Base-by-base conservation (phyloP, 2,329 filamentous ascomycete species). In the Coniochaeta pulveracea region DNA sequence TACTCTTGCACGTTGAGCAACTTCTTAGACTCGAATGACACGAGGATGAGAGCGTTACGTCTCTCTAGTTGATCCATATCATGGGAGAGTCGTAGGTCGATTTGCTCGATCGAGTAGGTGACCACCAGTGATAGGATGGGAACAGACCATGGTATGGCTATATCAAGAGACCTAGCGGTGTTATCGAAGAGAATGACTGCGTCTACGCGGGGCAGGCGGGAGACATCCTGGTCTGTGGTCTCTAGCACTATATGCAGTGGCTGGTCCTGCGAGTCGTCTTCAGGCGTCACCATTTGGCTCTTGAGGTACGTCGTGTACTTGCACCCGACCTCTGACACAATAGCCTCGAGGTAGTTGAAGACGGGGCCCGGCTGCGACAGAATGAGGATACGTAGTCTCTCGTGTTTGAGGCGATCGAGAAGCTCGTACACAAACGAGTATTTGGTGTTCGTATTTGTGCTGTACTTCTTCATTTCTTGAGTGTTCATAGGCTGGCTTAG, bases 391-490 rank as follows among this genome's bases (percentile, higher is more conserved):
- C 62, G 66, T 23, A 58, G 62, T 9, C 64, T 55, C 10, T 54
- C 48, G 11, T 54, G 49, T n/a, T 48, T 45, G 9, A 76, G 46
- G 7, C 50, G 45, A 14, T 64, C 54, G 19, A 77, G 47, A 4
- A 80, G 54, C 40, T 76, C 70, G 27, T 61, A 65, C 5, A 77
- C 44, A 42, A 80, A 79, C 19, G 61, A 64, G 42, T 70, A 73
- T 42, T 80, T 80, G 35, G 69, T 56, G 48, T 74, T 78, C 8
- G 69, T 65, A 34, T 65, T 65, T 35, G 65, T 60, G 2, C 65
- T 62, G 41, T 73, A 69, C 44, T 65, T 75, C 42, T 64, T 63
- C 34, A 61, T 54, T 15, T 64, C 58, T 4, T 50, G 46, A 6
- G 59, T 44, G 3, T 58, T 49, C 35, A 71, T 52, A 10, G 61